A percentile compares a stretch with the other conserved stretches of the same genome.
Evolutionary conservation across 83 land plant species (phyloP).

Genomic region (Thuja plicata): DNA sequence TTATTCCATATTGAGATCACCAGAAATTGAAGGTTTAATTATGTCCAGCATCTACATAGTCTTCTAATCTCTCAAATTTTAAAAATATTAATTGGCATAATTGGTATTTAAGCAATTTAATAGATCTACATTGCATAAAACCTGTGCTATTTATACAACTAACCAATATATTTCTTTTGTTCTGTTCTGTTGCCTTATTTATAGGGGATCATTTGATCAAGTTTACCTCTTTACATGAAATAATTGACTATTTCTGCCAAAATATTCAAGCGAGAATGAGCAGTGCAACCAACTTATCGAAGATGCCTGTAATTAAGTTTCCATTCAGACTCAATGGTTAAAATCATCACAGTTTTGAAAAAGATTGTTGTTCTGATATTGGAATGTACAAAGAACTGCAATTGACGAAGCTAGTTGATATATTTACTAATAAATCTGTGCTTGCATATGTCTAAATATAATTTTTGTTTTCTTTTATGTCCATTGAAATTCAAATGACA

Average conservation of each 20-base stretch:
- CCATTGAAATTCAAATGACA: background rate
- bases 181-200: background rate
- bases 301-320: background rate
- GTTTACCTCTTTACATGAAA: conserved; percentile 12
- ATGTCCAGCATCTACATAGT: background rate
- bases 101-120: background rate
- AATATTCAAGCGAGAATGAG: background rate
- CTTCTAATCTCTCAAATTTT: background rate
- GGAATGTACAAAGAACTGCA: background rate
- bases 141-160: background rate
- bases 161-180: background rate
- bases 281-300: background rate
- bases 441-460: background rate
- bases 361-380: background rate
- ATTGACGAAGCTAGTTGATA: background rate
- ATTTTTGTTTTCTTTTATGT: background rate
- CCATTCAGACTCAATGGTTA: background rate
- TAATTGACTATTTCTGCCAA: background rate
- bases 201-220: conserved; percentile 10
- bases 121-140: background rate
- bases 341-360: background rate
- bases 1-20: background rate
- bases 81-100: background rate
- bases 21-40: background rate
- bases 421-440: background rate